phyloP scores from a whole-genome alignment of 495 filamentous ascomycete species.

The Penicillium paxilli region DNA sequence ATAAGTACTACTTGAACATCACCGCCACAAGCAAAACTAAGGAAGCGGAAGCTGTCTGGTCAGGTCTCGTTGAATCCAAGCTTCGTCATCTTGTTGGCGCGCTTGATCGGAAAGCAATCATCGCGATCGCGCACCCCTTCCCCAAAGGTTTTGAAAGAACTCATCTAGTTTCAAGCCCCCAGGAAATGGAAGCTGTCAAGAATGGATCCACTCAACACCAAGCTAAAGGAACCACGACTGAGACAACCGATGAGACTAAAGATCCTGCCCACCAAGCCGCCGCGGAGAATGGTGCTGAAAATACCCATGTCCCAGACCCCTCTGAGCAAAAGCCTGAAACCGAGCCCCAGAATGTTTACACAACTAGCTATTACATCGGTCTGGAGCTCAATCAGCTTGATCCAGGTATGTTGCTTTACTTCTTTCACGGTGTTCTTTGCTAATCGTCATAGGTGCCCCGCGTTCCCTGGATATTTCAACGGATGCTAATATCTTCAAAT shows the following conservation, averaged over 20 bases:
- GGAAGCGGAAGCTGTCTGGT: conserved; percentile 83
- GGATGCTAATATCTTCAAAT: conserved; percentile 74
- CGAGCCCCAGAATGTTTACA: conserved; percentile 62
- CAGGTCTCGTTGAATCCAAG: conserved; percentile 90
- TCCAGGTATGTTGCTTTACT: conserved; percentile 24
- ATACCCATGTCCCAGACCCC: conserved; percentile 40
- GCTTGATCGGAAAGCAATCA: conserved; percentile 70
- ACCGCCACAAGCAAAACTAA: conserved; percentile 83
- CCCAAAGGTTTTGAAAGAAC: conserved; percentile 86
- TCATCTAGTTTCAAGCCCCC: conserved; percentile 69
- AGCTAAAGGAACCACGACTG: conserved; percentile 58
- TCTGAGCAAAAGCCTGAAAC: conserved; percentile 36
- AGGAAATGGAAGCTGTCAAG: conserved; percentile 68
- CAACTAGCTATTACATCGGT: conserved; percentile 86
- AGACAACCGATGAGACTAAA: conserved; percentile 57
- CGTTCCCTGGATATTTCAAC: conserved; percentile 64
- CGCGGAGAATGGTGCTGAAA: conserved; percentile 48
- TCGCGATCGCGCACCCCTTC: conserved; percentile 86
- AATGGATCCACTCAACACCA: conserved; percentile 70
- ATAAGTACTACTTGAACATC: conserved; percentile 92
- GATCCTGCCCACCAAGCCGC: conserved; percentile 54
- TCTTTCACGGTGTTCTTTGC: conserved; percentile 1
- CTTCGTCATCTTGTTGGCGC: conserved; percentile 78
- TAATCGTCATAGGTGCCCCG: conserved; percentile 40
- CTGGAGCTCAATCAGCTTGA: conserved; percentile 57